phyloP scores from a whole-genome alignment of 2,329 filamentous ascomycete species.

The Nemania sp. region DNA sequence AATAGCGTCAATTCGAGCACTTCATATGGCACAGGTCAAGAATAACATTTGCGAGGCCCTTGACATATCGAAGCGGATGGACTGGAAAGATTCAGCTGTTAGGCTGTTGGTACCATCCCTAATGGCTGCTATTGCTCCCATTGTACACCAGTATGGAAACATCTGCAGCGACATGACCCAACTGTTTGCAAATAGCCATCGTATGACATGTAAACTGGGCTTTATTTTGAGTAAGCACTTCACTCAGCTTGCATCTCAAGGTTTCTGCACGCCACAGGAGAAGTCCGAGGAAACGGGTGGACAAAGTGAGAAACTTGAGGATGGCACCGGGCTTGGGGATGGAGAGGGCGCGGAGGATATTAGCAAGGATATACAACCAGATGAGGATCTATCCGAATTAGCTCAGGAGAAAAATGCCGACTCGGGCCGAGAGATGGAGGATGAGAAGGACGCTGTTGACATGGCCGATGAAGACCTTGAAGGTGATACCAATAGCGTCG shows the following conservation, averaged over 20 bases:
- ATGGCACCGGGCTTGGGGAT: conserved; percentile 92
- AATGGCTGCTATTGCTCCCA: conserved; percentile 73
- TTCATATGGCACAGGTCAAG: conserved; percentile 70
- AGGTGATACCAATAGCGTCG: conserved; percentile 78
- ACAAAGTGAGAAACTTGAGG: conserved; percentile 83
- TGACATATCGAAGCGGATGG: conserved; percentile 49
- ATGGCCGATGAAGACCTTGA: conserved; percentile 94
- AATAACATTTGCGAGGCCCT: conserved; percentile 51
- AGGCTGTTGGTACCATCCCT: conserved; percentile 66
- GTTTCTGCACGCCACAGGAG: conserved; percentile 92
- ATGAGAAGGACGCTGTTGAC: conserved; percentile 87
- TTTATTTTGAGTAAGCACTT: conserved; percentile 83
- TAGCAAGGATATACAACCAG: conserved; percentile 93
- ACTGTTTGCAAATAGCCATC: conserved; percentile 73
- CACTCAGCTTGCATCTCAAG: conserved; percentile 80
- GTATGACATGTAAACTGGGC: conserved; percentile 77
- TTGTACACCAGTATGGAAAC: conserved; percentile 78
- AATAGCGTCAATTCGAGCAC: conserved; percentile 64
- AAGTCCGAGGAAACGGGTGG: conserved; percentile 77
- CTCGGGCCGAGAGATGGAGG: conserved; percentile 75
- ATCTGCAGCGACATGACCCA: conserved; percentile 70
- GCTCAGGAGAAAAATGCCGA: conserved; percentile 83
- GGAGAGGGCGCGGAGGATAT: conserved; percentile 97
- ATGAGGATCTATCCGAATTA: conserved; percentile 92
- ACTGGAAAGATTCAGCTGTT: conserved; percentile 55